phyloP scores from a whole-genome alignment of 139 green algal genomes.

The Micractinium sp. region DNA sequence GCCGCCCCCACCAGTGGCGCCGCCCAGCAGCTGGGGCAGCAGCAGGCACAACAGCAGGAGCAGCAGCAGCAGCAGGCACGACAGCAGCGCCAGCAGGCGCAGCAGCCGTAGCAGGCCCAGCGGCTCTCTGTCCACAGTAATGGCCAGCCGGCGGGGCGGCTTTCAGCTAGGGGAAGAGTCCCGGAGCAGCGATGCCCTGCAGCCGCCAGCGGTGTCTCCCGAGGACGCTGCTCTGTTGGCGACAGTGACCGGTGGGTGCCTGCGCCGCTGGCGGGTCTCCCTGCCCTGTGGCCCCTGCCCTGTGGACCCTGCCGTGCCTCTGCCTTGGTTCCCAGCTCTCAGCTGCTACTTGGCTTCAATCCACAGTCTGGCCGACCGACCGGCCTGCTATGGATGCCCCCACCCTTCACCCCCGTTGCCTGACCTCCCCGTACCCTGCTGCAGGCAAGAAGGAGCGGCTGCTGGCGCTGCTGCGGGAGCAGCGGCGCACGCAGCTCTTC shows the following conservation, averaged over 20 bases:
- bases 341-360: too few species aligned
- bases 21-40: neutral
- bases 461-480: conserved; percentile 6
- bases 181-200: neutral
- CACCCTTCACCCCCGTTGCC: neutral
- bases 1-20: too few species aligned
- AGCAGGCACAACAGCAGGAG: neutral
- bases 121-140: neutral
- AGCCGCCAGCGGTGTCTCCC: neutral
- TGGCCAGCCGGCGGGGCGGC: neutral
- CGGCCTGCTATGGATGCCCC: too few species aligned
- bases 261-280: neutral
- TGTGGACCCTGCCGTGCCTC: too few species aligned
- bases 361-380: too few species aligned
- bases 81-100: neutral
- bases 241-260: neutral
- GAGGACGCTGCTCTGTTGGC: neutral
- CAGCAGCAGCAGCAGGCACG: neutral
- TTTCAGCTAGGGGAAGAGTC: neutral
- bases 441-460: neutral
- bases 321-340: too few species aligned
- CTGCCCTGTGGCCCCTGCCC: neutral
- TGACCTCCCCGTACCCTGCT: neutral
- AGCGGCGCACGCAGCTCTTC: neutral
- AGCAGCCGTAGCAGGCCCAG: neutral